Conservation (phyloP, 805 yeast genomes). For the Teunomyces barrocoloradensis region DNA sequence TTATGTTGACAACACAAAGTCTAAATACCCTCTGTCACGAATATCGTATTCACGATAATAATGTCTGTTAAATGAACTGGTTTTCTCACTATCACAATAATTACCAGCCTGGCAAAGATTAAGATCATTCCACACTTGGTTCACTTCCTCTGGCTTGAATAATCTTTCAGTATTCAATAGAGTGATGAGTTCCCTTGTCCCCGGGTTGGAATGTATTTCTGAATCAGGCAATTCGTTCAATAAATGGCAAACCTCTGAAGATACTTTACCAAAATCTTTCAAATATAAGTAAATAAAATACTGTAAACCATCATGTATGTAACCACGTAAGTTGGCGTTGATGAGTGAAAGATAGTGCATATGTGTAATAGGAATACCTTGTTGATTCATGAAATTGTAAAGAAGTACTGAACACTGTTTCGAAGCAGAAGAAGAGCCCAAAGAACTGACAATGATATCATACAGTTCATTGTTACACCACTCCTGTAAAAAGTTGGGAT, state of each 20-base stretch:
- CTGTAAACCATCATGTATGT: constrained; percentile 20
- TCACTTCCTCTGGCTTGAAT: constrained; percentile 6
- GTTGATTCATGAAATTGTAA: constrained; percentile 18
- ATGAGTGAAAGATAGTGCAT: constrained; percentile 22
- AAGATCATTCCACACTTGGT: constrained; percentile 13
- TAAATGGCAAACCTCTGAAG: constrained; percentile 7
- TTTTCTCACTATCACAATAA: constrained; percentile 1
- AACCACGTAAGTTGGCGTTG: constrained; percentile 23
- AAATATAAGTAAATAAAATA: constrained; percentile 23
- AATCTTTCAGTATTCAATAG: neutral
- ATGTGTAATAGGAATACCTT: constrained; percentile 9
- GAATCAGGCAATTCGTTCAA: constrained; percentile 14
- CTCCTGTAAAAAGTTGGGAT: constrained; percentile 13
- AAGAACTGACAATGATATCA: constrained; percentile 24
- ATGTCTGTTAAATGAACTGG: constrained; percentile 13
- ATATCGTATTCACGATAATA: constrained; percentile 19
- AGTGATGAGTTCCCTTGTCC: constrained; percentile 8
- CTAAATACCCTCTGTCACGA: constrained; percentile 25
- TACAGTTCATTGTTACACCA: constrained; percentile 33
- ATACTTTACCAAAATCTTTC: constrained; percentile 12
- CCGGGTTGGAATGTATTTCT: constrained; percentile 10
- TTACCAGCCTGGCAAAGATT: constrained; percentile 8
- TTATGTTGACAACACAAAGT: constrained; percentile 1
- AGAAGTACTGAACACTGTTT: constrained; percentile 25
- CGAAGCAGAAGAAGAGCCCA: constrained; percentile 27